Percentiles rank a stretch among this genome's conserved stretches.
Conservation (phyloP, 1,284 basidiomycete species). For the Microbotryomycetes sp. region DNA sequence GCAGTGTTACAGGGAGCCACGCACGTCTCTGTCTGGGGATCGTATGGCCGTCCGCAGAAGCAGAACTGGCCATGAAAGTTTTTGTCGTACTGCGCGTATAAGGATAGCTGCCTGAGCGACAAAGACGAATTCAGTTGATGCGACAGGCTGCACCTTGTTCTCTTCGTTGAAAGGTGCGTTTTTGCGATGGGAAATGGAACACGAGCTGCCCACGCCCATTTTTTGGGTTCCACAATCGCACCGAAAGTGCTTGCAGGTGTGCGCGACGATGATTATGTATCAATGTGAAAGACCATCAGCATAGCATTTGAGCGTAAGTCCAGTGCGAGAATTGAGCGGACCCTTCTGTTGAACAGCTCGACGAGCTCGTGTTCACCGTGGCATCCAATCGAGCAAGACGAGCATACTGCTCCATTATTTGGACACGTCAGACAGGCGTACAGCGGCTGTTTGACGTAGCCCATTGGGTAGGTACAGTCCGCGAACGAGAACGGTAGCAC, state of each 20-base stretch:
- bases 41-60: conserved; percentile 41
- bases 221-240: conserved; percentile 35
- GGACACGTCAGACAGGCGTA: conserved; percentile 37
- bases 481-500: conserved; percentile 39
- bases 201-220: conserved; percentile 26
- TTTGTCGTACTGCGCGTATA: conserved; percentile 38
- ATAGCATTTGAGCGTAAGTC: not conserved
- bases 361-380: conserved; percentile 38
- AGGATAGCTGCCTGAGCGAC: not conserved
- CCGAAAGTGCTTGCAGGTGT: conserved; percentile 13
- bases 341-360: conserved; percentile 32
- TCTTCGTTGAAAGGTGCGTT: conserved; percentile 17
- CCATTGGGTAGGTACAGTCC: conserved; percentile 39
- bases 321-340: not conserved
- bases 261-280: not conserved
- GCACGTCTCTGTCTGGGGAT: conserved; percentile 41
- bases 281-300: not conserved
- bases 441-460: conserved; percentile 41
- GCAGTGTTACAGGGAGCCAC: not conserved
- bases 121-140: not conserved
- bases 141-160: conserved; percentile 17
- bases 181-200: conserved; percentile 19
- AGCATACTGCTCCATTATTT: conserved; percentile 42
- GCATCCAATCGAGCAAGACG: conserved; percentile 42
- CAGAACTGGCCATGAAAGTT: conserved; percentile 44